phyloP scores from a whole-genome alignment of 768 basidiomycete species.

The Naganishia antarctica region DNA sequence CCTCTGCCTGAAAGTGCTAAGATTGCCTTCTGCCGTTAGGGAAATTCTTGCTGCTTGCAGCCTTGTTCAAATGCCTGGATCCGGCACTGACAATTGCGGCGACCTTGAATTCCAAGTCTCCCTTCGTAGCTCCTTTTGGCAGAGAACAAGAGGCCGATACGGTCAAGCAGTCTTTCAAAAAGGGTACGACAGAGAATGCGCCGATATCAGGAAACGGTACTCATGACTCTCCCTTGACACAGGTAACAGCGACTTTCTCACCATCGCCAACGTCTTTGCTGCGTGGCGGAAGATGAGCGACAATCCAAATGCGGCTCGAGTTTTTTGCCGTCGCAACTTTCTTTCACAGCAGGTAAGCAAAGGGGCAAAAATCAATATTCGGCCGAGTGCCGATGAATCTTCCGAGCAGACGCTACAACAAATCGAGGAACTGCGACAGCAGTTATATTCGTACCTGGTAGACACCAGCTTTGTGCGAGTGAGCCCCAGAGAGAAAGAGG shows the following conservation, averaged over 20 bases:
- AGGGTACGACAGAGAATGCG: constrained; percentile 54
- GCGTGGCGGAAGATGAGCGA: constrained; percentile 70
- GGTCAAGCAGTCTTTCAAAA: constrained; percentile 72
- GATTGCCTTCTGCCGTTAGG: constrained; percentile 18
- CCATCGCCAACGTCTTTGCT: constrained; percentile 81
- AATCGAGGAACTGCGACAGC: constrained; percentile 92
- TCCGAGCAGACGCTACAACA: constrained; percentile 73
- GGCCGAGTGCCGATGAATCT: too few species aligned
- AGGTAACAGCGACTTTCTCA: constrained; percentile 95
- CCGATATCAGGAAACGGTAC: neutral
- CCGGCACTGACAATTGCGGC: constrained; percentile 96
- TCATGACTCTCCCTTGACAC: neutral
- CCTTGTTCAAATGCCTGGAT: constrained; percentile 82
- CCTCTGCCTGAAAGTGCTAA: neutral
- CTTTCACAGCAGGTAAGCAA: constrained; percentile 69
- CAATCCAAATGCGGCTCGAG: constrained; percentile 59
- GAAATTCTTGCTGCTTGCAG: constrained; percentile 80
- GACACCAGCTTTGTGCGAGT: constrained; percentile 79
- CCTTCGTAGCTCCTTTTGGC: constrained; percentile 84
- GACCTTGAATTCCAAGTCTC: constrained; percentile 83
- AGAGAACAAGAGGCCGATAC: constrained; percentile 78
- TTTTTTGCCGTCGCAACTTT: constrained; percentile 74
- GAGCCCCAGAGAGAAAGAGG: constrained; percentile 61
- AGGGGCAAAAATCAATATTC: too few species aligned
- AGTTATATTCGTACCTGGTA: constrained; percentile 79